Evolutionary conservation across 192 early-diverging fungal genomes (phyloP), one percentile per base, ranked within the genome.

Genomic region (Phlyctochytrium planicorne): DNA sequence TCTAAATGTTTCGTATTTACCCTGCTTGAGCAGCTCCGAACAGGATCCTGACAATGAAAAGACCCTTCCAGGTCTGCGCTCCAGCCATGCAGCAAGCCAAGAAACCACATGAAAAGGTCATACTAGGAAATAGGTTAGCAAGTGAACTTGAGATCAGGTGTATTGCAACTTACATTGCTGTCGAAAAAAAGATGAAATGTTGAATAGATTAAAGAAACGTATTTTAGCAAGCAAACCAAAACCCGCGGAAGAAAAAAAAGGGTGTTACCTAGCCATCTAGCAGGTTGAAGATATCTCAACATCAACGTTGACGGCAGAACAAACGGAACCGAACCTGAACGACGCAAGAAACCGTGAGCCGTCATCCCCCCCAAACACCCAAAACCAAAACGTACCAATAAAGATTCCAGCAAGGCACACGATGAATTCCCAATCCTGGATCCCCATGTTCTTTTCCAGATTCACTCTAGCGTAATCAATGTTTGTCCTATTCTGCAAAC

Each of bases 1-100:
- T n/a, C 17, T 30, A 68, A 67, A 68, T 14, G 65, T 52, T 32
- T 30, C 23, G 29, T 63, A 4, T 29, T 57, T 63, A 74, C 72
- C 73, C 77, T 32, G 68, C 65, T 55, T 79, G 65, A 34, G 56
- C 3, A 1, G 50, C 62, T 23, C 77, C 77, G 0, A 72, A 63
- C 35, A 75, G 24, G 4, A 79, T 34, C 2, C 67, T 47, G 35
- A 50, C 57, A 20, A 69, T 59, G 16, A 75, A 23, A 30, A 77
- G 59, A 2, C 70, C 70, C 17, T 59, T 32, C 52, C 60, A 34
- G 55, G 53, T 72, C 0, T 17, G 3, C 1, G 63, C 35, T 14
- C 60, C 66, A 1, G 75, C 75, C 31, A 62, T 40, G 34, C 53
- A 65, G 25, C 66, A 61, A 27, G 59, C 40, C 12, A 65, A 24